These are phyloP conservation scores for Bothriochloa decipiens DNA, from an alignment of 176 grass and related monocot genomes.

Conservation along the genomic window DNA sequence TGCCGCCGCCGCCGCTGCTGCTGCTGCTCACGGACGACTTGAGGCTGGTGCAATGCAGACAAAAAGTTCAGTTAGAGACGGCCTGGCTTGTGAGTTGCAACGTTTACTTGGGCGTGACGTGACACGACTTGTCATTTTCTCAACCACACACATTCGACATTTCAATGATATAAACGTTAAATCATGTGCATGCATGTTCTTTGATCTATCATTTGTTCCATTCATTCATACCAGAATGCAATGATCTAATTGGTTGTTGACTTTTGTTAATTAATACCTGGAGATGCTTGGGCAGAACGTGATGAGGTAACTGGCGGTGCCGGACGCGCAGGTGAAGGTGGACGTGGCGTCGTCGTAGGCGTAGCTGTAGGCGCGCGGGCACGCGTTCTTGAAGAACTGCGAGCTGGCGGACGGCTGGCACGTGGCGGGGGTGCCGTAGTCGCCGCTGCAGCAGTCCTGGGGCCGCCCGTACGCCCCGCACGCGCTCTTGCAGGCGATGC, in stretches of 20 bases:
- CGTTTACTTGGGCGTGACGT: background rate
- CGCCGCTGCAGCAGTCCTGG: conserved; percentile 76
- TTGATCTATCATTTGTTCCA: background rate
- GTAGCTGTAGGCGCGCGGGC: conserved; percentile 86
- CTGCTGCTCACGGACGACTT: conserved; percentile 50
- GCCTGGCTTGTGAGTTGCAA: background rate
- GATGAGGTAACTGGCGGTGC: conserved; percentile 55
- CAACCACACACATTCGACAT: background rate
- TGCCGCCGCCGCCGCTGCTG: background rate
- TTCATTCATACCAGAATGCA: background rate
- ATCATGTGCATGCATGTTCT: background rate
- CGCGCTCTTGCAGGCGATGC: conserved; percentile 79
- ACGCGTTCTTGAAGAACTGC: conserved; percentile 83
- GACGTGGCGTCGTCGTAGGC: conserved; percentile 84
- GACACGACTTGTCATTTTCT: background rate
- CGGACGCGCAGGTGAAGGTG: conserved; percentile 80
- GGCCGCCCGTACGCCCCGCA: conserved; percentile 65
- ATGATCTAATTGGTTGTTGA: too few relatives aligned
- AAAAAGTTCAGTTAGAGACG: conserved; percentile 13
- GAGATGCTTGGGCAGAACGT: conserved; percentile 71
- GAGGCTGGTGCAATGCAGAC: conserved; percentile 47
- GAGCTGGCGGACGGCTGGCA: conserved; percentile 70
- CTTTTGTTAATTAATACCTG: conserved; percentile 41
- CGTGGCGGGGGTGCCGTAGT: conserved; percentile 40
- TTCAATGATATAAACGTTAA: background rate